Base-by-base conservation (phyloP, 148 eudicot genomes). In the Pouteria glomerata region DNA sequence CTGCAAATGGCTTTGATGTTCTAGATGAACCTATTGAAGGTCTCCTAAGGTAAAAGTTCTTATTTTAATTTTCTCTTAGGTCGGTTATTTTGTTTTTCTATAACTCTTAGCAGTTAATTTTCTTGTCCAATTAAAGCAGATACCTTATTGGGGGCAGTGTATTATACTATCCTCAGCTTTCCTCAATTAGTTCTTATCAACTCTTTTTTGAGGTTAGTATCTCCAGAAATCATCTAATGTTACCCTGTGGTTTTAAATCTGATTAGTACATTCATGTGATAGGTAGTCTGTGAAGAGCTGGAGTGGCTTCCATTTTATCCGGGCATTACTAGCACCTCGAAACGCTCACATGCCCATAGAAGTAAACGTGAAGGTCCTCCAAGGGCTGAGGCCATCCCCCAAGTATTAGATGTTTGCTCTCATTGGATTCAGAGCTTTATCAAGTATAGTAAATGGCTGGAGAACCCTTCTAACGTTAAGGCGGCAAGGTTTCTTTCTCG, bases 211-310 rank as follows among this genome's bases (percentile, higher is more conserved):
- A 95, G 91, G 99, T 91, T 61, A 87, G 99, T 74, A 62, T 82
- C 63, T 78, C 44, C 70, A 52, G 41, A 27, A 33, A 66, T 61
- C 3, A 7, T 53, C 21, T 61, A 53, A 58, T 16, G 69, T 19
- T 8, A 16, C 6, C 33, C 3, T 31, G 37, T 69, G 47, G 57
- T 31, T 72, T 53, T 48, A 31, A 55, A 50, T 57, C 37, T 81
- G 55, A 70, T 47, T 57, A 68, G 1, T 60, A 35, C 31, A 61
- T 39, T 72, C 47, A 56, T 74, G 35, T 61, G 26, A 71, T 82
- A 95, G 99, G 97, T 92, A 71, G 99, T 92, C 21, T 92, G 99
- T 80, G 99, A 95, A 87, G 99, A 92, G 85, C 85, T 95, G 78
- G 99, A 95, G 71, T 95, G 99, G 99, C 89, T 95, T 82, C 82